A percentile compares a stretch with the other conserved stretches of the same genome.
phyloP scores from a whole-genome alignment of 208 protist genomes.

The Leishmania tarentolae region DNA sequence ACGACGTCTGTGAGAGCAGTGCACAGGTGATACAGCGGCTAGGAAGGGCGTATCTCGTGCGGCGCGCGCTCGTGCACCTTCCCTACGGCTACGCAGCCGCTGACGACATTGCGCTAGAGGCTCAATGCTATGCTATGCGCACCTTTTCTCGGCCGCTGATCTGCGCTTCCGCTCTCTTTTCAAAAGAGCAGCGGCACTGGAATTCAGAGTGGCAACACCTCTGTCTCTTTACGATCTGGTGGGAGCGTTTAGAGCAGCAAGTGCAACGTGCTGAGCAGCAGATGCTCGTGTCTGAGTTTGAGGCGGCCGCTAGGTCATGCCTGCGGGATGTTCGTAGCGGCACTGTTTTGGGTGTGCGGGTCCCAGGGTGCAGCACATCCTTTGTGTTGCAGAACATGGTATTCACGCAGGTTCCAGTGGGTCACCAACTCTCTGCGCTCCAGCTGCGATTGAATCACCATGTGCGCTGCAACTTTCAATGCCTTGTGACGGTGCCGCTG shows the following conservation, averaged over 20 bases:
- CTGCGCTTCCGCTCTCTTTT: constrained; percentile 31
- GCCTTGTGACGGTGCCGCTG: constrained; percentile 37
- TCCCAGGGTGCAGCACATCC: constrained; percentile 41
- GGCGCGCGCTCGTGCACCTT: constrained; percentile 24
- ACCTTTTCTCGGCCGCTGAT: constrained; percentile 46
- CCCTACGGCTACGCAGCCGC: constrained; percentile 17
- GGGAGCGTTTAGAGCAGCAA: constrained; percentile 20
- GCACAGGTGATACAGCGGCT: constrained; percentile 51
- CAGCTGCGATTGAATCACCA: constrained; percentile 35
- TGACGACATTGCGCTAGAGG: constrained; percentile 19
- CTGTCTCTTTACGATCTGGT: constrained; percentile 38
- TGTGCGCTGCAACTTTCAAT: constrained; percentile 25
- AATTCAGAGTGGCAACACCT: constrained; percentile 53
- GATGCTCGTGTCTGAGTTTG: constrained; percentile 36
- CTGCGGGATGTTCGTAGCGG: constrained; percentile 12
- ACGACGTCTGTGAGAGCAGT: constrained; percentile 45
- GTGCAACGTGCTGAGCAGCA: constrained; percentile 10
- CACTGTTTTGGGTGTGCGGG: not conserved
- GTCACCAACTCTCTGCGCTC: constrained; percentile 29
- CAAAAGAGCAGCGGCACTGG: constrained; percentile 47
- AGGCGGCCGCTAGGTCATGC: constrained; percentile 19
- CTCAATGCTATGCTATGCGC: constrained; percentile 32
- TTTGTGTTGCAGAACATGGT: constrained; percentile 59
- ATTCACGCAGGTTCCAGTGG: constrained; percentile 36
- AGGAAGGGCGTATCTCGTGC: constrained; percentile 43